phyloP scores from a whole-genome alignment of 2,329 filamentous ascomycete genomes.

The Byssoonygena ceratinophila region DNA sequence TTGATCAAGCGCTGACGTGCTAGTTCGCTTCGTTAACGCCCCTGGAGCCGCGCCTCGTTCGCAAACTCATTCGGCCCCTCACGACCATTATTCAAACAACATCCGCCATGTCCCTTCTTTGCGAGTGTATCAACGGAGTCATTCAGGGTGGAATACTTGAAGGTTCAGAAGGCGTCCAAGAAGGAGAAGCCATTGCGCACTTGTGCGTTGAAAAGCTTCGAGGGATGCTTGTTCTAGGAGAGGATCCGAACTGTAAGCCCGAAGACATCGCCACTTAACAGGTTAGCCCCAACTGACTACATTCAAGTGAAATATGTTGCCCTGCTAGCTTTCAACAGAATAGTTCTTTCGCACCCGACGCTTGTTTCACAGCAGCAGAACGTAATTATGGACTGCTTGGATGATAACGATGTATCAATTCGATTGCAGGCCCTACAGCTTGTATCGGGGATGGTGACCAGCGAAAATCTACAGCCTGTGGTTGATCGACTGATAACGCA shows the following conservation, averaged over 20 bases:
- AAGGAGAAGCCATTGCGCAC: slow-evolving; percentile 81
- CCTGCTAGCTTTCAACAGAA: slow-evolving; percentile 86
- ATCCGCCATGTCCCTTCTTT: slow-evolving; percentile 92
- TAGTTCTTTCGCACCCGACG: slow-evolving; percentile 76
- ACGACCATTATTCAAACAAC: slow-evolving; percentile 91
- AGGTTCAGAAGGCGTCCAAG: slow-evolving; percentile 64
- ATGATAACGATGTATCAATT: slow-evolving; percentile 92
- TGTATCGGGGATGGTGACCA: slow-evolving; percentile 85
- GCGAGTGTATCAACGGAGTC: slow-evolving; percentile 97
- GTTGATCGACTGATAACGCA: slow-evolving; percentile 82
- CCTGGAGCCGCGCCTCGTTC: slow-evolving; percentile 78
- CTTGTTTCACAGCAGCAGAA: slow-evolving; percentile 89
- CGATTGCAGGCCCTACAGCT: slow-evolving; percentile 84
- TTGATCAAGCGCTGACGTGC: slow-evolving; percentile 15
- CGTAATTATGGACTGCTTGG: slow-evolving; percentile 91
- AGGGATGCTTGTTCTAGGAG: slow-evolving; percentile 87
- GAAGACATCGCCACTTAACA: slow-evolving; percentile 17
- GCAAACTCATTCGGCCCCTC: slow-evolving; percentile 80
- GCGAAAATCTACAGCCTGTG: slow-evolving; percentile 71
- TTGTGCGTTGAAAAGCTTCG: slow-evolving; percentile 87
- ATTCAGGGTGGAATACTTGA: slow-evolving; percentile 92
- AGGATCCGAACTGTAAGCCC: slow-evolving; percentile 74
- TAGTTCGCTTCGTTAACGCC: slow-evolving; percentile 92
- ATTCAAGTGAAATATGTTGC: slow-evolving; percentile 86
- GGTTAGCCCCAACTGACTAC: slow-evolving; percentile 12